Evolutionary conservation across 2,329 filamentous ascomycete genomes (phyloP), one percentile per base, ranked within the genome.

Genomic region (Tolypocladium guangdongense): DNA sequence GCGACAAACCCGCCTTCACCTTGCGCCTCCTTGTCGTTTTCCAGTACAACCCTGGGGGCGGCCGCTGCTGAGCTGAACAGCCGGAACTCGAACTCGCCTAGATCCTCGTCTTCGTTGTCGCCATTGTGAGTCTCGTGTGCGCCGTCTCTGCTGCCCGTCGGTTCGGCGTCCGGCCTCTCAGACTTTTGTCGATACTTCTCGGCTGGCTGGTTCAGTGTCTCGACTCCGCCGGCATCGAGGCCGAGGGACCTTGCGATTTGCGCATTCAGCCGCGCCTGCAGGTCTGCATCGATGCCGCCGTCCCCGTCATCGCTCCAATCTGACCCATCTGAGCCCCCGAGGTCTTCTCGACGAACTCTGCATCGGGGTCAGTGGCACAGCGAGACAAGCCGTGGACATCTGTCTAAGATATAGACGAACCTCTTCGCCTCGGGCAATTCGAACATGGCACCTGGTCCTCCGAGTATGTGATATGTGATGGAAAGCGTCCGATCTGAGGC

Each of bases 281-380:
- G 61, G 41, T 71, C 71, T 6, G 64, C 66, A 43, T 73, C 64
- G 48, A 64, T 66, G 52, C 60, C 62, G 2, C 67, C 64, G 37
- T 71, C 66, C 22, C 60, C 63, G n/a, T 56, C 56, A 35, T 63
- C 62, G 46, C 59, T 61, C 35, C 55, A 54, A 14, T 56, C 56
- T 3, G 59, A 61, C 14, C 58, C 59, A 47, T 64, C 66, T 12
- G 71, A 71, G 48, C 64, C 68, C 54, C 72, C 70, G 22, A 84
- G 66, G 39, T 83, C 78, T 57, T 78, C 72, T 52, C 81, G 74
- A 33, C 80, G 75, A 52, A 84, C 75, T 57, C 81, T 81, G 52
- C 11, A 18, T 10, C 24, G 14, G 22, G 48, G 50, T 52, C 52
- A 55, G 54, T 32, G 8, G 4, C 30, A n/a, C 30, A 14, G 24